These are phyloP conservation scores for Pilatotrama ljubarskyi DNA, from an alignment of 768 basidiomycete genomes.

Conservation along the genomic window DNA sequence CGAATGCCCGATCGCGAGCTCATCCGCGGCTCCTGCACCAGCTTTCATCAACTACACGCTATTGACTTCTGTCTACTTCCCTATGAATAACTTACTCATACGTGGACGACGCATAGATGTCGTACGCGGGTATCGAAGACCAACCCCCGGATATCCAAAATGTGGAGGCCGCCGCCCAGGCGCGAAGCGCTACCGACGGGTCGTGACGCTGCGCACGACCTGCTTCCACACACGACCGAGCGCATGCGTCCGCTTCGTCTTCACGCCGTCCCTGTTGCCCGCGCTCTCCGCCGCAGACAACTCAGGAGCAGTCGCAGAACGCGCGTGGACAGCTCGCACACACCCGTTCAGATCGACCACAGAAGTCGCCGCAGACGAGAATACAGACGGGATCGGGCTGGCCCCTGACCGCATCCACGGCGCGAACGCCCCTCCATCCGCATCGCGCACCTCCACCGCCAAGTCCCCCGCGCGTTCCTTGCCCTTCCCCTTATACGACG, in stretches of 20 bases:
- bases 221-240: conserved; percentile 24
- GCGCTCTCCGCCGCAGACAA: not conserved
- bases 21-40: too few species aligned
- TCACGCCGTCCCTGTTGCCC: not conserved
- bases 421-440: not conserved
- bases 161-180: not conserved
- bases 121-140: not conserved
- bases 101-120: not conserved
- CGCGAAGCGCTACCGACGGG: not conserved
- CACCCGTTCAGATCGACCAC: conserved; percentile 1
- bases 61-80: too few species aligned
- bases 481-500: not conserved
- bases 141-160: conserved; percentile 4
- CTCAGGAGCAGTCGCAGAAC: not conserved
- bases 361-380: not conserved
- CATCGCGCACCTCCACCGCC: not conserved
- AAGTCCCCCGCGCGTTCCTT: conserved; percentile 1
- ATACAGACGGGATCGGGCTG: not conserved
- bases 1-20: too few species aligned
- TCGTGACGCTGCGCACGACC: conserved; percentile 23
- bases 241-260: conserved; percentile 18
- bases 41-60: too few species aligned
- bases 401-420: not conserved
- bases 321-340: not conserved
- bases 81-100: not conserved